Conservation (phyloP, 352 stramenopile genomes). For the Globisporangium perplexum region DNA sequence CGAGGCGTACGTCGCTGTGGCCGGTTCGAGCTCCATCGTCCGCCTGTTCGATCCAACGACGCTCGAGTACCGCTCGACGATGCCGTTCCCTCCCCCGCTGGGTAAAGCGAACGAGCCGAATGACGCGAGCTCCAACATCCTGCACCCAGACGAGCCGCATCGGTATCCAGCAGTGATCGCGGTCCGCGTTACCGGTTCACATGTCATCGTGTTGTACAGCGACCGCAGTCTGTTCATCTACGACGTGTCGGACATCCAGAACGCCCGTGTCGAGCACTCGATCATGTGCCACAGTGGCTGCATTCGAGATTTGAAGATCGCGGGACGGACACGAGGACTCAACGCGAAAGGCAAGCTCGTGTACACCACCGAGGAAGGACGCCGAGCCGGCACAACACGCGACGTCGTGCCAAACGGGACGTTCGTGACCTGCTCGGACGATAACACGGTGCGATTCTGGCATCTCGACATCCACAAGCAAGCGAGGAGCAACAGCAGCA, state of each 20-base stretch:
- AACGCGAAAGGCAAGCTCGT: conserved; percentile 56
- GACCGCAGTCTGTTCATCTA: conserved; percentile 84
- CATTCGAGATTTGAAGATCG: conserved; percentile 61
- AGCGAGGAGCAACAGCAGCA: conserved; percentile 23
- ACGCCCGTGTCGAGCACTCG: conserved; percentile 47
- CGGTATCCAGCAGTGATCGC: conserved; percentile 54
- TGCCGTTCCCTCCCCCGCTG: conserved; percentile 74
- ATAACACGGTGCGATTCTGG: conserved; percentile 87
- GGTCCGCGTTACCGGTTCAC: conserved; percentile 50
- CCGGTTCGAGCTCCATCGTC: conserved; percentile 55
- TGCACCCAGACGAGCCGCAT: conserved; percentile 51
- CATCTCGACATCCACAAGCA: conserved; percentile 69
- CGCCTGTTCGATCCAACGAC: conserved; percentile 69
- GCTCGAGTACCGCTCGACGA: conserved; percentile 62
- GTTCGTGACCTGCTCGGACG: conserved; percentile 80
- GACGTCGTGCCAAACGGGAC: conserved; percentile 48
- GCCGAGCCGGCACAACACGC: conserved; percentile 3
- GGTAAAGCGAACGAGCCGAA: conserved; percentile 28
- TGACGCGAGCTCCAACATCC: conserved; percentile 9
- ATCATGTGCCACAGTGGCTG: conserved; percentile 79
- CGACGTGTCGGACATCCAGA: conserved; percentile 42
- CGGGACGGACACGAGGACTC: conserved; percentile 38
- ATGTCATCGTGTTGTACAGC: conserved; percentile 66
- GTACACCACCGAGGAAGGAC: conserved; percentile 23
- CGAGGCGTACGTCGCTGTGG: conserved; percentile 62